These are phyloP conservation scores for Inonotus hispidus DNA, from an alignment of 1,284 basidiomycete genomes.

Conservation along the genomic window DNA sequence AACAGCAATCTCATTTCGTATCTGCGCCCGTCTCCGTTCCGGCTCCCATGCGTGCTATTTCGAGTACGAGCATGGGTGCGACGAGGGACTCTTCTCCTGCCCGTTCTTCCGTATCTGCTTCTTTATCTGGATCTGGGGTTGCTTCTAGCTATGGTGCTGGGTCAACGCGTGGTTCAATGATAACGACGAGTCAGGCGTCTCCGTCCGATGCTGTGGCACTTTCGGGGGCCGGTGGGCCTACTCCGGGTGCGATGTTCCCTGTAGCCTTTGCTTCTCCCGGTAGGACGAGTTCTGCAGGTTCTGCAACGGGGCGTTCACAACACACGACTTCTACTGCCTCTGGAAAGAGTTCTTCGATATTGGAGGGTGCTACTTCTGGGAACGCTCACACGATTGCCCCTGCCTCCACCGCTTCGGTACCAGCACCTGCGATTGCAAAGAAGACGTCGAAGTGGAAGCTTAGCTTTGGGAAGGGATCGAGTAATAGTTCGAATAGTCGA, in stretches of 20 bases:
- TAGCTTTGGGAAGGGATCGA: slow-evolving; percentile 55
- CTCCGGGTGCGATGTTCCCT: slow-evolving; percentile 17
- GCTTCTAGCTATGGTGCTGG: neutral
- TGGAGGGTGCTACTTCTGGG: neutral
- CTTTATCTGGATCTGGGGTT: neutral
- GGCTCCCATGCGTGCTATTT: slow-evolving; percentile 8
- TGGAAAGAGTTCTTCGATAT: neutral
- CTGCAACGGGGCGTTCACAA: neutral
- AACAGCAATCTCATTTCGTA: slow-evolving; percentile 30
- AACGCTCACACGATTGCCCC: slow-evolving; percentile 9
- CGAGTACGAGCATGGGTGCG: neutral
- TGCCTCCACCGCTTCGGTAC: slow-evolving; percentile 4
- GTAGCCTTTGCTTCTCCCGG: slow-evolving; percentile 4
- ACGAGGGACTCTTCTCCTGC: neutral
- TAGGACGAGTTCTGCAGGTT: neutral
- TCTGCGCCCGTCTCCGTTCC: slow-evolving; percentile 22
- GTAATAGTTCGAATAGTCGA: slow-evolving; percentile 20
- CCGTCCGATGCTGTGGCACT: neutral
- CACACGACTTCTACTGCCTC: neutral
- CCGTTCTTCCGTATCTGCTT: neutral
- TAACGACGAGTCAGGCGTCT: neutral
- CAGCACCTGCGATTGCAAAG: slow-evolving; percentile 43
- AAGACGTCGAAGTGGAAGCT: slow-evolving; percentile 79
- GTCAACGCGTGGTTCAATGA: neutral
- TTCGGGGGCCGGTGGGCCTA: slow-evolving; percentile 12